Evolutionary conservation across 192 early-diverging fungal genomes (phyloP).

Genomic region (Nowakowskiella sp.): DNA sequence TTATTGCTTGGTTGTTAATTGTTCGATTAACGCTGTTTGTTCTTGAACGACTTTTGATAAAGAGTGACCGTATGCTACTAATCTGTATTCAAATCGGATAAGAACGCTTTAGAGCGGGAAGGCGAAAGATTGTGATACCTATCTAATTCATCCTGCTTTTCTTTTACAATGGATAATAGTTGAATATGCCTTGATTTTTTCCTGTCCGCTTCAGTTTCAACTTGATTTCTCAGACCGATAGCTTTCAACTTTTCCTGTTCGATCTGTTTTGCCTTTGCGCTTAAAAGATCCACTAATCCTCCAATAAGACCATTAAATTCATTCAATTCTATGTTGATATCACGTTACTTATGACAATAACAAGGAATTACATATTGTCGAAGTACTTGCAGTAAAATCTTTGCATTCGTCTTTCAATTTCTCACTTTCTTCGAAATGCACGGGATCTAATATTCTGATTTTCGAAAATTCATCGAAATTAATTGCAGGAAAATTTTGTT

Average conservation of each 20-base stretch:
- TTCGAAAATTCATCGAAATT: conserved; percentile 52
- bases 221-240: conserved; percentile 39
- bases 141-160: conserved; percentile 17
- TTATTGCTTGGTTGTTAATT: not conserved
- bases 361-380: not conserved
- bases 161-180: conserved; percentile 1
- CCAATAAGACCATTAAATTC: conserved; percentile 37
- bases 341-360: conserved; percentile 7
- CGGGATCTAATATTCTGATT: conserved; percentile 42
- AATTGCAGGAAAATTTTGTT: too few species aligned
- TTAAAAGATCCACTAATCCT: conserved; percentile 30
- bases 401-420: conserved; percentile 47
- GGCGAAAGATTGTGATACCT: not conserved
- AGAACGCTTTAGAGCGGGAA: not conserved
- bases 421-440: conserved; percentile 40
- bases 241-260: conserved; percentile 47
- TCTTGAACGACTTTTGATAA: conserved; percentile 6
- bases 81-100: conserved; percentile 10
- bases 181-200: conserved; percentile 19
- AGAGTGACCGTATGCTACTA: conserved; percentile 8
- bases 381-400: conserved; percentile 38
- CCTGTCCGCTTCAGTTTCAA: conserved; percentile 30
- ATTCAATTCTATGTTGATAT: conserved; percentile 24
- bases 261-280: conserved; percentile 41
- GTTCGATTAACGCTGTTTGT: conserved; percentile 11